Evolutionary conservation across 106 monocot species (phyloP).

Genomic region (Amphibolis antarctica): DNA sequence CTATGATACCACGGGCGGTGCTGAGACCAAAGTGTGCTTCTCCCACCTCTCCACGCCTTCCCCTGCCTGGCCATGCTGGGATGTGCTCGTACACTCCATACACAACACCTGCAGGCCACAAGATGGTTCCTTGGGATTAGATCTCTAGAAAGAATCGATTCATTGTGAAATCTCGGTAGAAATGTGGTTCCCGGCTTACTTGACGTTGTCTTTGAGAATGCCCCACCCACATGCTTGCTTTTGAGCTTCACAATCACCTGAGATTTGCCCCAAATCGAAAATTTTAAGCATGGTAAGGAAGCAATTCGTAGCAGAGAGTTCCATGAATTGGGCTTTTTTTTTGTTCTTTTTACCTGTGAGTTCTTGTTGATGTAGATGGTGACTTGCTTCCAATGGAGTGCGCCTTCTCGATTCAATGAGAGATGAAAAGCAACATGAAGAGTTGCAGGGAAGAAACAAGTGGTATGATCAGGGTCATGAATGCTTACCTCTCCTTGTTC

Average conservation of each 20-base stretch:
- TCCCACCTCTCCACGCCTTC: not conserved
- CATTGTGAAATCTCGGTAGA: not conserved
- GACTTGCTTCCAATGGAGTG: constrained; percentile 49
- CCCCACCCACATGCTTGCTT: constrained; percentile 66
- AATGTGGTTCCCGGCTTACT: too few relatives aligned
- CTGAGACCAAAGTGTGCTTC: constrained; percentile 22
- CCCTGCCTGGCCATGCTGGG: not conserved
- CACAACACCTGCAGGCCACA: constrained; percentile 71
- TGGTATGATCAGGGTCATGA: too few relatives aligned
- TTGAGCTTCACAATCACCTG: constrained; percentile 80
- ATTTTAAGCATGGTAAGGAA: too few relatives aligned
- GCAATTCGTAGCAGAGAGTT: too few relatives aligned
- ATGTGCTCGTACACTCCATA: constrained; percentile 51
- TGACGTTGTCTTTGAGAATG: constrained; percentile 75
- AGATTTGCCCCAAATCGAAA: not conserved
- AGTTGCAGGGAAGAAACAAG: too few relatives aligned
- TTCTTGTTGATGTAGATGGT: constrained; percentile 67
- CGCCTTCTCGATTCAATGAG: too few relatives aligned
- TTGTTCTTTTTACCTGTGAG: constrained; percentile 38
- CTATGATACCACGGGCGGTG: not conserved
- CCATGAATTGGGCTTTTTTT: too few relatives aligned
- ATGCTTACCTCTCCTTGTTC: constrained; percentile 47
- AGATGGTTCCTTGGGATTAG: too few relatives aligned
- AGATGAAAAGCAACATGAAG: too few relatives aligned
- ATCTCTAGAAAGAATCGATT: too few relatives aligned